A percentile compares a stretch with the other conserved stretches of the same genome.
phyloP scores from a whole-genome alignment of 345 rosid species.

The Pelargonium nanum region DNA sequence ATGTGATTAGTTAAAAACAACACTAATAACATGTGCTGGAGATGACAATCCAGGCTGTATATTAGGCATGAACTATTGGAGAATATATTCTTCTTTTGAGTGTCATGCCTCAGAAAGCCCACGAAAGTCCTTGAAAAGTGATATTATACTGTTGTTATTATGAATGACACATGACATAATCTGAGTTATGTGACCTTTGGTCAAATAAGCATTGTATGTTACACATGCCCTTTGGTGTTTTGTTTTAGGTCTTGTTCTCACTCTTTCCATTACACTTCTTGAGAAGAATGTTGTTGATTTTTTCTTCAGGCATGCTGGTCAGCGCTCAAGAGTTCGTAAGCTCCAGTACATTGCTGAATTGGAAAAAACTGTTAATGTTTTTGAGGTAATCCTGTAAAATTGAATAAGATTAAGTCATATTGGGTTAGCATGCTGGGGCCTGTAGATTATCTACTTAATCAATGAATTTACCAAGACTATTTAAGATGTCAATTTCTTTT shows the following conservation, averaged over 20 bases:
- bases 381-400: constrained; percentile 38
- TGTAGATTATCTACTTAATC: neutral
- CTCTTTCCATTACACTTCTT: no score
- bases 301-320: constrained; percentile 51
- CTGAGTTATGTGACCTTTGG: no score
- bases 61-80: no score
- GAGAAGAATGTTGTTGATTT: constrained; percentile 2
- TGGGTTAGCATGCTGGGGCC: neutral
- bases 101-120: neutral
- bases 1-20: no score
- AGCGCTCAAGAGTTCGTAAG: constrained; percentile 77
- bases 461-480: no score
- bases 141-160: neutral
- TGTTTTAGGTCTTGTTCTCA: no score
- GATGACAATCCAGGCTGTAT: no score
- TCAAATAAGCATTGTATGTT: no score
- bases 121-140: neutral
- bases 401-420: neutral
- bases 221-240: no score
- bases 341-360: constrained; percentile 78
- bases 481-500: no score
- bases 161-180: no score
- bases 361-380: constrained; percentile 52
- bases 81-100: neutral
- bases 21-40: no score